phyloP scores from a whole-genome alignment of 306 rosid species.

The Heteromeles arbutifolia region DNA sequence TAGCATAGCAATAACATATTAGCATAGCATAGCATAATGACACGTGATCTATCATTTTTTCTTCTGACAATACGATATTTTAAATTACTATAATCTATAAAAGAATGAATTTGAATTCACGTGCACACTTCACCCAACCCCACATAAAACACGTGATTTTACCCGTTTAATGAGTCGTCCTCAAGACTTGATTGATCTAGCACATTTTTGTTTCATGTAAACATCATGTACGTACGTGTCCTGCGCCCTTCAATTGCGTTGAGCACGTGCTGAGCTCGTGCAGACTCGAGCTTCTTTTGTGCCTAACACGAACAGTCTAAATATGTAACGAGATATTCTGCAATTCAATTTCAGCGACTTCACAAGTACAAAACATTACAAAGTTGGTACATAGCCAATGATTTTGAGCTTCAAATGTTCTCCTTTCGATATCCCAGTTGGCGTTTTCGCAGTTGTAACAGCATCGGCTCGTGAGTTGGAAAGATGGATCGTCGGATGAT shows the following conservation, averaged over 20 bases:
- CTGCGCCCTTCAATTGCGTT: not conserved
- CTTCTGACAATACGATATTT: too few relatives aligned
- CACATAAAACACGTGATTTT: too few relatives aligned
- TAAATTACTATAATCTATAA: too few relatives aligned
- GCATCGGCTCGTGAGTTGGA: not conserved
- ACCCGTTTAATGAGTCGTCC: not conserved
- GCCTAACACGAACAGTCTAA: not conserved
- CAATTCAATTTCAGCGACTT: not conserved
- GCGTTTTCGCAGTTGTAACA: not conserved
- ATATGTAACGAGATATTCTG: not conserved
- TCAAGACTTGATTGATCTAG: not conserved
- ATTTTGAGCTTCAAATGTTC: not conserved
- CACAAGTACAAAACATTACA: slow-evolving; percentile 1
- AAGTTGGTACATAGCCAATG: not conserved
- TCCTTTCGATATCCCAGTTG: not conserved
- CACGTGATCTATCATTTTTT: too few relatives aligned
- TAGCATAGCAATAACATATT: not conserved
- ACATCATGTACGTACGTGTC: not conserved
- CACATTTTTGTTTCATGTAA: not conserved
- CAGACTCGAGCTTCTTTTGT: not conserved
- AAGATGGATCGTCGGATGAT: not conserved
- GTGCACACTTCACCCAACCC: too few relatives aligned
- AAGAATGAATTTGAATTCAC: too few relatives aligned
- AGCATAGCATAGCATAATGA: too few relatives aligned
- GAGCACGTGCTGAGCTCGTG: not conserved